phyloP scores from a whole-genome alignment of 805 yeast genomes.

The Suhomyces xylopsoci region DNA sequence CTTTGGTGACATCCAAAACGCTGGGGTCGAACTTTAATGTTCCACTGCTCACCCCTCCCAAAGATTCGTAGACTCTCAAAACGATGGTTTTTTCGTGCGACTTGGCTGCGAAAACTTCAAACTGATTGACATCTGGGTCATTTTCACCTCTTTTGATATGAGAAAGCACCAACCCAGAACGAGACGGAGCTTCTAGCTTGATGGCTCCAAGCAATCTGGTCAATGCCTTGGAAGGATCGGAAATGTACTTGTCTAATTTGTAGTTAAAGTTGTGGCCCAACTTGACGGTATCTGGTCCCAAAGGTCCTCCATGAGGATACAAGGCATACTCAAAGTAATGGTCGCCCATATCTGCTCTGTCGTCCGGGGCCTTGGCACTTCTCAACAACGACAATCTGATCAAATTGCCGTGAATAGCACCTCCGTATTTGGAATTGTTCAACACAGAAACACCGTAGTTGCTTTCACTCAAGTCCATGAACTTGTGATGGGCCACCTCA shows the following conservation, averaged over 20 bases:
- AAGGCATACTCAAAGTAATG: conserved; percentile 83
- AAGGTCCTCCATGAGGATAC: conserved; percentile 73
- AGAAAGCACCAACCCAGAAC: conserved; percentile 63
- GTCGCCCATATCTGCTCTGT: conserved; percentile 87
- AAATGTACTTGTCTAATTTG: conserved; percentile 23
- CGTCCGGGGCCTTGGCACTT: conserved; percentile 94
- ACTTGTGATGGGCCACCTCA: conserved; percentile 92
- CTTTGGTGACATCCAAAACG: conserved; percentile 40
- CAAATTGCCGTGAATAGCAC: conserved; percentile 86
- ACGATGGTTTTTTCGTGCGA: conserved; percentile 52
- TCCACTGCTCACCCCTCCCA: conserved; percentile 75
- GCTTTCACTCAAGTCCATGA: conserved; percentile 85
- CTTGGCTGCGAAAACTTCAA: conserved; percentile 42
- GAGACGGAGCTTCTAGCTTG: conserved; percentile 21
- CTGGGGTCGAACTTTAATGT: conserved; percentile 39
- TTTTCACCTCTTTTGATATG: conserved; percentile 86
- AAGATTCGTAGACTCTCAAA: conserved; percentile 77
- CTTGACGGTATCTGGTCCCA: conserved; percentile 63
- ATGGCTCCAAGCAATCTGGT: conserved; percentile 17
- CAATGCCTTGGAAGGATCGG: conserved; percentile 11
- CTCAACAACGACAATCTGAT: conserved; percentile 85
- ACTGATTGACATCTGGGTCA: conserved; percentile 54
- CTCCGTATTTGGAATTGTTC: conserved; percentile 88
- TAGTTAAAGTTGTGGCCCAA: conserved; percentile 81
- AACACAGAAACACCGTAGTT: conserved; percentile 83